Conservation (phyloP, 768 basidiomycete species). For the Boletus huronensis region DNA sequence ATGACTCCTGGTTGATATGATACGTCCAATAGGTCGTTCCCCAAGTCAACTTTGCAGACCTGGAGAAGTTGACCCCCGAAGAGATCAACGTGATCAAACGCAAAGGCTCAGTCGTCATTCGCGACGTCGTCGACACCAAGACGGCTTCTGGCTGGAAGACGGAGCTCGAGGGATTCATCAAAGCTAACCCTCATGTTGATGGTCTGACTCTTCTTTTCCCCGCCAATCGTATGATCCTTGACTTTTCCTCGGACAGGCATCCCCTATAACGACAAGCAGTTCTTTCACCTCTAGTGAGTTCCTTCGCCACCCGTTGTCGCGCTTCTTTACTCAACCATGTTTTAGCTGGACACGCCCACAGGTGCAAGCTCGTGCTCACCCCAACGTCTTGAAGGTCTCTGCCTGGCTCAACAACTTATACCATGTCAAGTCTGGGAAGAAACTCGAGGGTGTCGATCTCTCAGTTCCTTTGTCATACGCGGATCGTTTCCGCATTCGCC, state of each 20-base stretch:
- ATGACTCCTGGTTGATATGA: background rate
- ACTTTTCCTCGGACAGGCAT: constrained; percentile 35
- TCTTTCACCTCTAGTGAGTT: constrained; percentile 68
- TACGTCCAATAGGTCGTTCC: constrained; percentile 51
- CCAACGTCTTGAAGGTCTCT: constrained; percentile 55
- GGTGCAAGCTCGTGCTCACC: constrained; percentile 66
- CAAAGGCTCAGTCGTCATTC: constrained; percentile 59
- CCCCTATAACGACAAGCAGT: constrained; percentile 61
- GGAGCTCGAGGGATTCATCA: constrained; percentile 52
- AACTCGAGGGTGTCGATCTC: constrained; percentile 54
- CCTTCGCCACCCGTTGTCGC: background rate
- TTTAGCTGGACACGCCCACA: constrained; percentile 50
- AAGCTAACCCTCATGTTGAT: constrained; percentile 51
- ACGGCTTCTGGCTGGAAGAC: constrained; percentile 59
- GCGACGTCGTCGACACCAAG: constrained; percentile 52
- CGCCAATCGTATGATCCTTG: background rate
- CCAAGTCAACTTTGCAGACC: constrained; percentile 54
- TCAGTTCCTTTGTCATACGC: constrained; percentile 64
- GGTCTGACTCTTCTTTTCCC: constrained; percentile 35
- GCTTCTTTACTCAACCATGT: background rate
- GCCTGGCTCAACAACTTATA: constrained; percentile 68
- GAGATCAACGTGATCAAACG: constrained; percentile 48
- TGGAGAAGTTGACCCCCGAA: constrained; percentile 44
- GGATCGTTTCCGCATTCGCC: constrained; percentile 71
- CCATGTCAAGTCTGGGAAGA: constrained; percentile 37